These are phyloP conservation scores for Penicillium sp. DNA, from an alignment of 2,329 filamentous ascomycete genomes.

Conservation along the genomic window DNA sequence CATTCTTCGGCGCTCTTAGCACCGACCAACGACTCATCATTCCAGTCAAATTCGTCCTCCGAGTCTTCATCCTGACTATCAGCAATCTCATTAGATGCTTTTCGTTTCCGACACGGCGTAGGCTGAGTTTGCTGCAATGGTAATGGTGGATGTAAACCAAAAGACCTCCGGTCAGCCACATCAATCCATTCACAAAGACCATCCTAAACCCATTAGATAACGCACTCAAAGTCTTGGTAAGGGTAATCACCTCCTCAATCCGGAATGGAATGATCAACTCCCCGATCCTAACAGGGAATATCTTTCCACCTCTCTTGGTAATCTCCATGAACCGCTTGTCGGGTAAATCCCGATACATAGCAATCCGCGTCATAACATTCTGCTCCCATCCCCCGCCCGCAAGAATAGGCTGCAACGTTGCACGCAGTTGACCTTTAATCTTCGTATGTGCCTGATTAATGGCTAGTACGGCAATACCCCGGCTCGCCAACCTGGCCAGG, in stretches of 20 bases:
- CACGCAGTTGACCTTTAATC: slow-evolving; percentile 65
- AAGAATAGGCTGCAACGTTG: slow-evolving; percentile 73
- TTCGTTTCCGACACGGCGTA: slow-evolving; percentile 40
- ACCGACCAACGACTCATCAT: slow-evolving; percentile 6
- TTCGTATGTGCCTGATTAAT: slow-evolving; percentile 82
- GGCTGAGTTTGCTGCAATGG: not conserved
- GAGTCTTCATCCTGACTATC: slow-evolving; percentile 48
- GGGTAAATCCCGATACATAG: slow-evolving; percentile 77
- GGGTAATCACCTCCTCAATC: slow-evolving; percentile 35
- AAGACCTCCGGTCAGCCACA: not conserved
- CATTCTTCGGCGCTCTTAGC: not conserved
- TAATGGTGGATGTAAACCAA: not conserved
- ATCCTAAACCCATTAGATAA: slow-evolving; percentile 7
- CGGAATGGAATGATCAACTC: slow-evolving; percentile 41
- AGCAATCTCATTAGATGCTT: slow-evolving; percentile 42
- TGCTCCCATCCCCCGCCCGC: slow-evolving; percentile 78
- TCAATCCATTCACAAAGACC: slow-evolving; percentile 10
- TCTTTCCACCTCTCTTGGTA: slow-evolving; percentile 63
- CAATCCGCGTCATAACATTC: slow-evolving; percentile 70
- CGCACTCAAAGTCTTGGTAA: slow-evolving; percentile 4
- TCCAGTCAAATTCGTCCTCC: slow-evolving; percentile 33
- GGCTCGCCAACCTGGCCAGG: slow-evolving; percentile 71
- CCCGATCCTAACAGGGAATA: slow-evolving; percentile 25
- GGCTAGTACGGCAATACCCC: slow-evolving; percentile 71
- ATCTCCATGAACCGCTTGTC: slow-evolving; percentile 59